Conservation (phyloP, 441 rosid species). For the Adansonia gregorii region DNA sequence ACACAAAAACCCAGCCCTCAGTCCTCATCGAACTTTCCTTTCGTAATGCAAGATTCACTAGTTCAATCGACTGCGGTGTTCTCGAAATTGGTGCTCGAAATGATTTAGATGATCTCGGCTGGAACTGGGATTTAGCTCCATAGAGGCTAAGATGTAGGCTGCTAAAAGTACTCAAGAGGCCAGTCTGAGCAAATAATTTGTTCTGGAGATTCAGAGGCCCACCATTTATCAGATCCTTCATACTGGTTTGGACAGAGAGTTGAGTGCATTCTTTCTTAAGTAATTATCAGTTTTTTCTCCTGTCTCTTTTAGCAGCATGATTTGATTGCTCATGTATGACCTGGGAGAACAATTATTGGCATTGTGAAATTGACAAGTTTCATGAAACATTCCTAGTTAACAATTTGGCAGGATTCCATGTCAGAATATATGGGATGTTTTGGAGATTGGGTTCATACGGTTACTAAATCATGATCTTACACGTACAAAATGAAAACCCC, state of each 20-base stretch:
- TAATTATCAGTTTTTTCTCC: background rate
- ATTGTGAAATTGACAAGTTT: background rate
- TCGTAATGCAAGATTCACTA: constrained; percentile 20
- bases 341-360: background rate
- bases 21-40: constrained; percentile 32
- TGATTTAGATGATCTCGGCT: constrained; percentile 27
- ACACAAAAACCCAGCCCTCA: constrained; percentile 7
- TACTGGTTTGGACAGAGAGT: constrained; percentile 31
- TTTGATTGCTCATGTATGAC: constrained; percentile 9
- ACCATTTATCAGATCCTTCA: constrained; percentile 36
- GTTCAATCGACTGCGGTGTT: constrained; percentile 12
- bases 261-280: constrained; percentile 33
- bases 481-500: too few relatives aligned
- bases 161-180: constrained; percentile 37
- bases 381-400: background rate
- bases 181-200: constrained; percentile 34
- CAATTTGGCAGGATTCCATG: background rate
- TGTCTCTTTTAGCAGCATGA: background rate
- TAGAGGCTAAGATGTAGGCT: constrained; percentile 16
- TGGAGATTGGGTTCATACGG: too few relatives aligned
- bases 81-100: constrained; percentile 26
- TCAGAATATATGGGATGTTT: background rate
- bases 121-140: constrained; percentile 37
- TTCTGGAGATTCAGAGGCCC: constrained; percentile 34
- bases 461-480: too few relatives aligned